These are phyloP conservation scores for Hansfordia pulvinata DNA, from an alignment of 2,329 filamentous ascomycete species.

Conservation along the genomic window DNA sequence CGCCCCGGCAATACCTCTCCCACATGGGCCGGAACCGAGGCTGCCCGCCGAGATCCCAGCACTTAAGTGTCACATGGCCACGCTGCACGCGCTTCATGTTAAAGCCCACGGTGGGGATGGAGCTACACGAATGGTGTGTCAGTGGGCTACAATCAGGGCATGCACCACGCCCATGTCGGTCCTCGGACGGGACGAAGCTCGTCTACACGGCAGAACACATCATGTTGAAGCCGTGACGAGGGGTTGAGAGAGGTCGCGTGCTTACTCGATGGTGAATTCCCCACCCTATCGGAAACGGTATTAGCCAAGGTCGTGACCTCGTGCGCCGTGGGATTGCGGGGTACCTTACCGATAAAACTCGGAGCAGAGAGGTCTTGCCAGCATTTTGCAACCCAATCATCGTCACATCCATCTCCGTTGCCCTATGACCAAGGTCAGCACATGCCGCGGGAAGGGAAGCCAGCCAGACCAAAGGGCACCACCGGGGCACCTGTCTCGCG, in stretches of 20 bases:
- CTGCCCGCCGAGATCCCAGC: constrained; percentile 97
- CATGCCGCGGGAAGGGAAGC: too few species aligned
- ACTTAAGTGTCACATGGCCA: constrained; percentile 96
- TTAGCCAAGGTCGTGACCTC: constrained; percentile 7
- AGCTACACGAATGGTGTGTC: constrained; percentile 43
- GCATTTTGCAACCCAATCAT: constrained; percentile 98
- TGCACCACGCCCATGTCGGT: constrained; percentile 1
- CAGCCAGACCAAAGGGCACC: too few species aligned
- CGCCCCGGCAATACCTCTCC: constrained; percentile 95
- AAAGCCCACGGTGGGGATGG: constrained; percentile 95
- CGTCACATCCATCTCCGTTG: constrained; percentile 98
- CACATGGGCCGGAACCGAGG: constrained; percentile 97
- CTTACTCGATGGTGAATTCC: constrained; percentile 98
- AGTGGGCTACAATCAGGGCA: constrained; percentile 2
- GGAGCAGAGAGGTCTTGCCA: constrained; percentile 88
- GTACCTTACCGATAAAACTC: constrained; percentile 78
- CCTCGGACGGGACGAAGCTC: too few species aligned
- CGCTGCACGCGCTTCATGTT: constrained; percentile 98
- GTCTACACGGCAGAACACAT: constrained; percentile 4
- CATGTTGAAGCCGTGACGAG: constrained; percentile 4
- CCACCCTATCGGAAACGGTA: constrained; percentile 55
- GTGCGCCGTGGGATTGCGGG: constrained; percentile 5
- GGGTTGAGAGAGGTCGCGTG: constrained; percentile 13
- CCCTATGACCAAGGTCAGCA: constrained; percentile 43
- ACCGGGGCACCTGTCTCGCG: too few species aligned